A percentile compares a stretch with the other conserved stretches of the same genome.
phyloP scores from a whole-genome alignment of 352 stramenopile species.

The Bremia lactucae region DNA sequence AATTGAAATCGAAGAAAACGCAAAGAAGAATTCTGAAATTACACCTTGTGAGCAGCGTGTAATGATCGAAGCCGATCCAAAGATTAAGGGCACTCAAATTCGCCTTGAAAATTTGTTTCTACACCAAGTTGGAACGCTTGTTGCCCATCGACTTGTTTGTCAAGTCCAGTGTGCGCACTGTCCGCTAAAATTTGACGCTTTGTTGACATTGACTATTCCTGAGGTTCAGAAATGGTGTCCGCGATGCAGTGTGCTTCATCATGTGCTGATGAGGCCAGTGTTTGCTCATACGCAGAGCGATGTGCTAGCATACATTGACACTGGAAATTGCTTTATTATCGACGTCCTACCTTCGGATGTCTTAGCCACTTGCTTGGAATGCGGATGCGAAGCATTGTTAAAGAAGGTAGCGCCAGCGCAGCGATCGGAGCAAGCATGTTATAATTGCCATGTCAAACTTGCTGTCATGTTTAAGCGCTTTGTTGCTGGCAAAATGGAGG shows the following conservation, averaged over 20 bases:
- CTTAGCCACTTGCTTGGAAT: conserved; percentile 63
- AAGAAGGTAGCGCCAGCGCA: conserved; percentile 34
- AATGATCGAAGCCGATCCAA: conserved; percentile 42
- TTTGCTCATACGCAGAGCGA: conserved; percentile 61
- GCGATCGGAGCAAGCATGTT: conserved; percentile 55
- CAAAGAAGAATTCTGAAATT: conserved; percentile 34
- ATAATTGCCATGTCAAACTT: conserved; percentile 71
- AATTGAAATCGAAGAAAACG: conserved; percentile 9
- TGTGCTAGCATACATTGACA: conserved; percentile 57
- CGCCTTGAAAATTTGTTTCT: conserved; percentile 63
- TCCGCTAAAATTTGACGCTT: conserved; percentile 58
- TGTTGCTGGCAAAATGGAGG: conserved; percentile 19
- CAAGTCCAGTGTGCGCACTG: conserved; percentile 67
- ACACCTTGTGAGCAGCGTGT: conserved; percentile 35
- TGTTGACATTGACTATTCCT: conserved; percentile 31
- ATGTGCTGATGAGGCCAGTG: conserved; percentile 48
- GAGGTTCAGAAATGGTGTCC: conserved; percentile 71
- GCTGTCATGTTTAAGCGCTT: conserved; percentile 56
- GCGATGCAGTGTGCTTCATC: conserved; percentile 62
- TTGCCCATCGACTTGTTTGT: conserved; percentile 48
- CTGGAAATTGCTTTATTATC: conserved; percentile 55
- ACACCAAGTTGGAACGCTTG: conserved; percentile 64
- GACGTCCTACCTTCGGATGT: conserved; percentile 63
- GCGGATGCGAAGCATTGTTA: conserved; percentile 52
- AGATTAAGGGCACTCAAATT: conserved; percentile 39